Evolutionary conservation across 2,329 filamentous ascomycete species (phyloP), one percentile per base, ranked within the genome.

Genomic region (Myriosclerotinia scirpicola): DNA sequence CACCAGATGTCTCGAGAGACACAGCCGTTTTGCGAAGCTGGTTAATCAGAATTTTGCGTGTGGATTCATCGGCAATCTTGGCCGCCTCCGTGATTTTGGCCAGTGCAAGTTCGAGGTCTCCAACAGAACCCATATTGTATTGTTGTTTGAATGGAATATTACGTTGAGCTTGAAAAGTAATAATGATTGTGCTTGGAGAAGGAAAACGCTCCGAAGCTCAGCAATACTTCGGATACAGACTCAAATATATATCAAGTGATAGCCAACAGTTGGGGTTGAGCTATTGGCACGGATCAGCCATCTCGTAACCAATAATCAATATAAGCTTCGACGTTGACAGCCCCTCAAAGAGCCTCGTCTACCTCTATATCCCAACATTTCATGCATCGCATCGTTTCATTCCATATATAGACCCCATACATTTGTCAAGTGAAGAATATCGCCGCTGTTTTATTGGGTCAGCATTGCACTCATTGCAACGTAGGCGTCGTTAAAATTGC

Each of bases 81-180:
- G 42, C 42, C 30, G 34, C 26, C 40, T 46, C n/a, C 14, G 17
- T 50, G 17, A 61, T 50, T n/a, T 34, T 34, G n/a, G 26, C 20
- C 36, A 61, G 22, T 6, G 54, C 54, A 42, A 56, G 38, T 56
- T 56, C 54, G 14, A 30, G 54, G n/a, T 56, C 38, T 30, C 38
- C 38, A 26, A 56, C n/a, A 15, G 54, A 42, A 42, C 54, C 38
- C 38, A 56, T 56, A n/a, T 56, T 56, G n/a, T 30, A 42, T 30
- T 30, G 0, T 42, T 6, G 9, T 2, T 56, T 30, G 12, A 44
- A 12, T 12, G 36, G 5, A 42, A 56, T 42, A 7, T 30, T 8
- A 17, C 22, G n/a, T 9, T 12, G 40, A 20, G 38, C 22, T 56
- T 56, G 8, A 17, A 56, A 26, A 42, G 3, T 17, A 12, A 20